Evolutionary conservation across 1,284 basidiomycete species (phyloP).

Genomic region (Ustilago crameri): DNA sequence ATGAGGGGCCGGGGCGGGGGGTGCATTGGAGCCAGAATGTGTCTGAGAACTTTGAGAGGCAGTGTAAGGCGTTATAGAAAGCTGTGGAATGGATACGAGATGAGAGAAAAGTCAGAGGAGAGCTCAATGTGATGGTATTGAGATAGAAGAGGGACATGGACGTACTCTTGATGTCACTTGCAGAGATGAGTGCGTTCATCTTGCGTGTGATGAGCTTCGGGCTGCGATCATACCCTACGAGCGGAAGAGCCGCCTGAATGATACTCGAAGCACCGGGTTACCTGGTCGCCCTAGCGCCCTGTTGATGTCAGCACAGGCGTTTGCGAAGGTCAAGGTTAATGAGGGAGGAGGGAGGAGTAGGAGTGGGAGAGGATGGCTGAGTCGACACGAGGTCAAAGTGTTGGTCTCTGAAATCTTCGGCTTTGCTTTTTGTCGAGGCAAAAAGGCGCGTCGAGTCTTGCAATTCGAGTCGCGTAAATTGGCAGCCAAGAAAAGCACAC

Average conservation of each 20-base stretch:
- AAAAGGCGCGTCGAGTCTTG: not conserved
- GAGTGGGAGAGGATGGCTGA: slow-evolving; percentile 12
- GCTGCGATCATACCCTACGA: too few species aligned
- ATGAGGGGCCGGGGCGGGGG: slow-evolving; percentile 1
- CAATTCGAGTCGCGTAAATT: slow-evolving; percentile 11
- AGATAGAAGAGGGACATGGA: not conserved
- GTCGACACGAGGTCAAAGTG: slow-evolving; percentile 23
- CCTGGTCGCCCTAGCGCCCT: too few species aligned
- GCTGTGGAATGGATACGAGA: slow-evolving; percentile 3
- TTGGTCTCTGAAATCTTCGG: slow-evolving; percentile 24
- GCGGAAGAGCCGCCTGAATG: too few species aligned
- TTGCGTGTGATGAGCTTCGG: too few species aligned
- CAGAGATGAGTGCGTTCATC: slow-evolving; percentile 50
- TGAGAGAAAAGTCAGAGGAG: not conserved
- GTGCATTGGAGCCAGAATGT: slow-evolving; percentile 44
- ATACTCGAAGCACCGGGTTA: not conserved
- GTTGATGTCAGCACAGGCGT: too few species aligned
- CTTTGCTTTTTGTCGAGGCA: slow-evolving; percentile 3
- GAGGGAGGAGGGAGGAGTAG: not conserved
- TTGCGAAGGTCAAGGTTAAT: not conserved
- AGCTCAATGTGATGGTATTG: too few species aligned
- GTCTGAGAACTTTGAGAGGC: slow-evolving; percentile 42
- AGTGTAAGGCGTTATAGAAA: slow-evolving; percentile 38
- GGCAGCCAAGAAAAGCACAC: not conserved
- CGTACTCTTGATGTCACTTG: slow-evolving; percentile 42